A percentile compares a stretch with the other conserved stretches of the same genome.
Evolutionary conservation across 2,329 filamentous ascomycete species (phyloP).

Genomic region (Fusarium setosum): DNA sequence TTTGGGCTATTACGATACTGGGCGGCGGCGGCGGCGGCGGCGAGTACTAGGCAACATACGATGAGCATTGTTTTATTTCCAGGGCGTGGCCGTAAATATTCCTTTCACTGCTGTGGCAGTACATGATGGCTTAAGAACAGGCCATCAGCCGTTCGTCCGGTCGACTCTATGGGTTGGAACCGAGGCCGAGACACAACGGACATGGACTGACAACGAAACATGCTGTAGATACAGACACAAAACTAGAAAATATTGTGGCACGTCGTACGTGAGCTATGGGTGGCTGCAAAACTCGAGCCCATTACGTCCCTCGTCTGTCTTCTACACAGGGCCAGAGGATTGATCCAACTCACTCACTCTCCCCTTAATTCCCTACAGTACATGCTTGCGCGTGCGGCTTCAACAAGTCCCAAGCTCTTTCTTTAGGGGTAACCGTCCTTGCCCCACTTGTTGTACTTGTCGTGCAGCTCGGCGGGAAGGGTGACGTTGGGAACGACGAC

Average conservation of each 20-base stretch:
- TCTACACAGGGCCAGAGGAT: constrained; percentile 34
- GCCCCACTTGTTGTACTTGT: constrained; percentile 99
- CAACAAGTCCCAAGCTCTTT: constrained; percentile 9
- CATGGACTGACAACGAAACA: constrained; percentile 14
- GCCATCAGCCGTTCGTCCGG: constrained; percentile 5
- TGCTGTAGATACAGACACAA: constrained; percentile 37
- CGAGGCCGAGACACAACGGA: not conserved
- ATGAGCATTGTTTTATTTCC: no score
- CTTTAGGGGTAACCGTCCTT: constrained; percentile 87
- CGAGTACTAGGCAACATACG: constrained; percentile 10
- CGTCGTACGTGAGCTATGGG: constrained; percentile 39
- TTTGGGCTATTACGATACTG: constrained; percentile 37
- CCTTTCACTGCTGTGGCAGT: not conserved
- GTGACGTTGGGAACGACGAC: constrained; percentile 95
- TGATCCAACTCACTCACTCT: constrained; percentile 21
- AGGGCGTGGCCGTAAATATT: no score
- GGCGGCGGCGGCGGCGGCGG: constrained; percentile 30
- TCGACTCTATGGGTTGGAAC: not conserved
- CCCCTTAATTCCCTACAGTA: constrained; percentile 18
- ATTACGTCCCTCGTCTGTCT: constrained; percentile 29
- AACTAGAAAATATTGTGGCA: constrained; percentile 35
- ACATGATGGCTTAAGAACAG: not conserved
- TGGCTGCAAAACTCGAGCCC: constrained; percentile 38
- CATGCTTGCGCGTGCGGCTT: constrained; percentile 26
- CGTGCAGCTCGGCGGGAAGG: constrained; percentile 91